Base-by-base conservation (phyloP, 192 early-diverging fungal genomes). In the Cladochytrium replicatum region DNA sequence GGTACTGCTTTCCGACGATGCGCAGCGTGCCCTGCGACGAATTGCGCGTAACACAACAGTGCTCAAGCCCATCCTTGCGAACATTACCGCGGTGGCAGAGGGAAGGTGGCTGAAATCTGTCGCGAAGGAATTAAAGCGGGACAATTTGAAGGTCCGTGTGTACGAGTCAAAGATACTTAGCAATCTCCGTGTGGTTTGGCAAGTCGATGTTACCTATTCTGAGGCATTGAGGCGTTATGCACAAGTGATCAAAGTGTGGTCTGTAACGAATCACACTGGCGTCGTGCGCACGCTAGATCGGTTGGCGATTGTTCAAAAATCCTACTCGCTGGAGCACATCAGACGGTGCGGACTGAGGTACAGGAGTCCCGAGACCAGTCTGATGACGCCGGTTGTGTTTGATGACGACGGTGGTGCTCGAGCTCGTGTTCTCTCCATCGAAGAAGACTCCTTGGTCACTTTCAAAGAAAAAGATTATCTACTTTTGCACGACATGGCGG, bases 121-220 rank as follows among this genome's bases (percentile, higher is more conserved):
- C 8, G 55, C 55, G 17, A 47, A 46, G 11, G 21, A 44, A 0
- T 26, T 57, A 11, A 46, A 47, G 17, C 19, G 41, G 6, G 17
- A 55, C 4, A 28, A 41, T 21, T n/a, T n/a, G n/a, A 22, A 29
- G 15, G 52, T 55, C 40, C 24, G 23, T n/a, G 17, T 57, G 7
- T 49, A 39, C 19, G 55, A 57, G 29, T 24, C 31, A 6, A 57
- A 57, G 50, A 8, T 57, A 3, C 22, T 54, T 49, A 59, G 51
- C 28, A 59, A 54, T 37, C 27, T 54, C n/a, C 29, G 40, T 23
- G 37, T 60, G 23, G 43, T 60, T 15, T 60, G 58, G 58, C 58
- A 60, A 60, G 58, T 60, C 2, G 58, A 60, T 19, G 50, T 55
- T 2, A 34, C 44, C 8, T 60, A 37, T 22, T 32, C 51, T 0